Conservation (phyloP, 495 filamentous ascomycete species). For the Hypoxylon fragiforme region DNA sequence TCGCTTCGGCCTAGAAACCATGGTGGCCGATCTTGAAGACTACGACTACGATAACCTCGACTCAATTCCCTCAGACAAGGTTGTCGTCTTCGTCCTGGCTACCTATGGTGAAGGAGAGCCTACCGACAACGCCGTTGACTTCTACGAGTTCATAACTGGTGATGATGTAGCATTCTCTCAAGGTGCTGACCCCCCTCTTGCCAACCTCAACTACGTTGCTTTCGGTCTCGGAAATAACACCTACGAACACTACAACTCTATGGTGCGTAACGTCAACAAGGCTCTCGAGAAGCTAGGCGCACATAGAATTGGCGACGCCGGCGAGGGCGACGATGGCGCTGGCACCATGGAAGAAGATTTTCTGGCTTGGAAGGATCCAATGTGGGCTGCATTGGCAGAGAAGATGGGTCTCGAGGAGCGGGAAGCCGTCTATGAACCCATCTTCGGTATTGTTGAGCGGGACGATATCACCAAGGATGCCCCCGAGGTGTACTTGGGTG, state of each 20-base stretch:
- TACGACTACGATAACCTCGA: slow-evolving; percentile 98
- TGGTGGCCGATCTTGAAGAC: slow-evolving; percentile 97
- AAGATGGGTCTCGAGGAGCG: slow-evolving; percentile 90
- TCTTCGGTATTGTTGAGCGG: slow-evolving; percentile 81
- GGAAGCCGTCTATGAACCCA: slow-evolving; percentile 93
- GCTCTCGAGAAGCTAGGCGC: slow-evolving; percentile 80
- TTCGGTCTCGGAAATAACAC: slow-evolving; percentile 99
- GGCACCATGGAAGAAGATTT: slow-evolving; percentile 99
- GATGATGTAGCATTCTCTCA: slow-evolving; percentile 83
- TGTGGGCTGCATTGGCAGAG: slow-evolving; percentile 85
- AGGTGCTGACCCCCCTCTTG: slow-evolving; percentile 74
- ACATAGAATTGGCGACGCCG: slow-evolving; percentile 78
- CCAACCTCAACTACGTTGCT: slow-evolving; percentile 86
- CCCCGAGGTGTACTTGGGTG: slow-evolving; percentile 90
- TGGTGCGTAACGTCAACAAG: slow-evolving; percentile 89
- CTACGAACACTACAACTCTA: slow-evolving; percentile 98
- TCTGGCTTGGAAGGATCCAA: slow-evolving; percentile 98
- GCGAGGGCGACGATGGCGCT: slow-evolving; percentile 96
- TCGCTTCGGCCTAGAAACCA: slow-evolving; percentile 94
- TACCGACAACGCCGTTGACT: slow-evolving; percentile 98
- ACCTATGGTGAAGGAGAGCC: slow-evolving; percentile 99
- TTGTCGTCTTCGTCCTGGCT: slow-evolving; percentile 92
- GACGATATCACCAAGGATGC: slow-evolving; percentile 73
- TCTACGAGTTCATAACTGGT: slow-evolving; percentile 91
- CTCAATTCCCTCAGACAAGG: slow-evolving; percentile 81